Conservation (phyloP, 805 yeast genomes). For the Allodekkera sacchari region DNA sequence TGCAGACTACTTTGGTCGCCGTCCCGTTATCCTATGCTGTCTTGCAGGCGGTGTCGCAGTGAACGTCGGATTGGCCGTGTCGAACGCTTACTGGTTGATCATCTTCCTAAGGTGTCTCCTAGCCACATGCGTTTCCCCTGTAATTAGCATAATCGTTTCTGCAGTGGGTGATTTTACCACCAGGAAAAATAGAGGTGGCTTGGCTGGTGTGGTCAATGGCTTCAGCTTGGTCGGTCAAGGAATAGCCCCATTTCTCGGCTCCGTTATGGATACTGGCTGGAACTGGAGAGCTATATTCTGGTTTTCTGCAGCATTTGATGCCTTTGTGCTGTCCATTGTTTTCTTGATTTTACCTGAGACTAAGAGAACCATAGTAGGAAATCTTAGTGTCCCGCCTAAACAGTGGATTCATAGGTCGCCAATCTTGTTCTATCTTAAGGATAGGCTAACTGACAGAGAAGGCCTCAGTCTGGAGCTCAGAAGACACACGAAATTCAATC, state of each 20-base stretch:
- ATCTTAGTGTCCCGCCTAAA: slow-evolving; percentile 55
- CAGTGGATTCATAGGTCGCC: slow-evolving; percentile 36
- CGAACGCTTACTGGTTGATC: slow-evolving; percentile 51
- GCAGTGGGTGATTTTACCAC: slow-evolving; percentile 68
- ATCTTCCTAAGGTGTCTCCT: slow-evolving; percentile 65
- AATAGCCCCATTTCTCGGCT: slow-evolving; percentile 67
- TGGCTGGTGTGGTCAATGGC: slow-evolving; percentile 59
- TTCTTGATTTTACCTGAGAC: slow-evolving; percentile 64
- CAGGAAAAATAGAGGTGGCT: slow-evolving; percentile 58
- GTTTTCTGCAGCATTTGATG: slow-evolving; percentile 63
- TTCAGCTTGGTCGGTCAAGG: slow-evolving; percentile 66
- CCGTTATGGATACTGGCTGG: slow-evolving; percentile 40
- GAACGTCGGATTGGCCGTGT: slow-evolving; percentile 57
- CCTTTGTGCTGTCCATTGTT: slow-evolving; percentile 28
- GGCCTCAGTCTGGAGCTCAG: slow-evolving; percentile 13
- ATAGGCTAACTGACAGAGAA: slow-evolving; percentile 25
- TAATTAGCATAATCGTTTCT: slow-evolving; percentile 63
- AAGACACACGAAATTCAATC: slow-evolving; percentile 12
- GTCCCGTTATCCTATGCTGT: slow-evolving; percentile 56
- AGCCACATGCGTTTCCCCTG: slow-evolving; percentile 70
- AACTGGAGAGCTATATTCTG: slow-evolving; percentile 77
- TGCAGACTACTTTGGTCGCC: slow-evolving; percentile 65
- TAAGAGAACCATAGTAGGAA: slow-evolving; percentile 61
- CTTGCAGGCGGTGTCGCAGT: slow-evolving; percentile 49
- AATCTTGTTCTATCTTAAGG: slow-evolving; percentile 24